Percentiles rank a stretch among this genome's conserved stretches.
These are phyloP conservation scores for Taxawa tesnikishii DNA, from an alignment of 2,329 filamentous ascomycete genomes.

Conservation along the genomic window DNA sequence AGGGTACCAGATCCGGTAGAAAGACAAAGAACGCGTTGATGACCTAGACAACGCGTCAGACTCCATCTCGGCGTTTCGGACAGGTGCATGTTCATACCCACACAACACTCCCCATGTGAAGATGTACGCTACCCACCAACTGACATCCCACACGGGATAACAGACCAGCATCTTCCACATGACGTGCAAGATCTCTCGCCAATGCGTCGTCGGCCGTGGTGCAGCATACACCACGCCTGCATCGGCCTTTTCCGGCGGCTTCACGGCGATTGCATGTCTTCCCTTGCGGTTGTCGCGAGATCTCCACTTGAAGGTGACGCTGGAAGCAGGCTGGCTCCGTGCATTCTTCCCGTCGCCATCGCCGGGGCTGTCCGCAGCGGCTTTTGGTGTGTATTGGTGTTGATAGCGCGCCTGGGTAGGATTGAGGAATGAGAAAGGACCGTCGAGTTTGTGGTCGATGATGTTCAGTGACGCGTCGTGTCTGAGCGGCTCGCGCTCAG, in stretches of 20 bases:
- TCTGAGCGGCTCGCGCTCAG: constrained; percentile 15
- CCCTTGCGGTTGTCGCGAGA: constrained; percentile 33
- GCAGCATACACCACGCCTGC: constrained; percentile 13
- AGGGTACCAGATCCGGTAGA: constrained; percentile 44
- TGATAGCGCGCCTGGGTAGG: constrained; percentile 32
- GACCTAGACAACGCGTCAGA: constrained; percentile 29
- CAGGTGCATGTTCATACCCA: too few species aligned
- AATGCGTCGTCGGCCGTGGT: constrained; percentile 22
- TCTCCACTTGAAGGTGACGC: constrained; percentile 24
- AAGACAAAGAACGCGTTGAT: constrained; percentile 52
- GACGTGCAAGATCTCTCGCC: constrained; percentile 19
- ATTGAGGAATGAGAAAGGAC: constrained; percentile 37
- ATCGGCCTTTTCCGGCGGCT: constrained; percentile 10
- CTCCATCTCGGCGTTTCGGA: too few species aligned
- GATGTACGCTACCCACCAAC: constrained; percentile 39
- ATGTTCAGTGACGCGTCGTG: constrained; percentile 13
- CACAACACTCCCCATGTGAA: constrained; percentile 45
- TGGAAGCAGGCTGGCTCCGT: constrained; percentile 1
- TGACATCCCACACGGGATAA: constrained; percentile 45
- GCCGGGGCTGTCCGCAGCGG: neutral
- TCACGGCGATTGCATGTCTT: constrained; percentile 24
- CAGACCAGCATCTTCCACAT: constrained; percentile 37
- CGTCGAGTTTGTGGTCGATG: constrained; percentile 16
- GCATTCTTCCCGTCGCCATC: neutral
- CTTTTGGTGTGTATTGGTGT: constrained; percentile 5